Percentiles rank a stretch among this genome's conserved stretches.
Evolutionary conservation across 352 stramenopile species (phyloP).

Genomic region (Phytophthora megakarya): DNA sequence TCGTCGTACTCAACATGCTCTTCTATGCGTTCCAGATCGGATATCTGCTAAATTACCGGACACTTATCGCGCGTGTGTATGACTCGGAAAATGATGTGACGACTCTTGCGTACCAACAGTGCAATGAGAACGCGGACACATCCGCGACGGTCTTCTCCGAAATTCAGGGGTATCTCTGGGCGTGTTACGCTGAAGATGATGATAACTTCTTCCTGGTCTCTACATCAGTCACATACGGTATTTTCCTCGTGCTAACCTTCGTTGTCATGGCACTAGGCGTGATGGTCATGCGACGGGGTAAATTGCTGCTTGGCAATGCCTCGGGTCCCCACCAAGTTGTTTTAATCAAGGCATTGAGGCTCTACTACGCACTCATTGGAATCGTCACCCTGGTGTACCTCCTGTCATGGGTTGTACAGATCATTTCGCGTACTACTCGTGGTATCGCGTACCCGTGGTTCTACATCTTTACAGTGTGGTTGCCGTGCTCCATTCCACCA

Average conservation of each 20-base stretch:
- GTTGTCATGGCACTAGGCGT: slow-evolving; percentile 82
- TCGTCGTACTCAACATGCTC: slow-evolving; percentile 69
- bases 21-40: slow-evolving; percentile 84
- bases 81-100: slow-evolving; percentile 64
- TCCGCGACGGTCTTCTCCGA: slow-evolving; percentile 83
- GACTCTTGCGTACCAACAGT: slow-evolving; percentile 82
- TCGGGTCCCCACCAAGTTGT: slow-evolving; percentile 76
- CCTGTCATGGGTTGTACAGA: slow-evolving; percentile 83
- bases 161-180: slow-evolving; percentile 85
- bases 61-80: slow-evolving; percentile 79
- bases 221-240: slow-evolving; percentile 76
- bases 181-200: slow-evolving; percentile 74
- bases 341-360: slow-evolving; percentile 80
- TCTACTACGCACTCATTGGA: slow-evolving; percentile 88
- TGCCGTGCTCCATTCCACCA: slow-evolving; percentile 83
- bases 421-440: slow-evolving; percentile 61
- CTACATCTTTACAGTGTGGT: slow-evolving; percentile 90
- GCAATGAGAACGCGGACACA: slow-evolving; percentile 60
- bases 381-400: slow-evolving; percentile 87
- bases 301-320: slow-evolving; percentile 72
- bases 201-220: slow-evolving; percentile 81
- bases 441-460: slow-evolving; percentile 87
- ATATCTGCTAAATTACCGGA: slow-evolving; percentile 70
- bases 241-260: slow-evolving; percentile 80
- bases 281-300: slow-evolving; percentile 87